Base-by-base conservation (phyloP, 140 eudicot species). In the Oenanthe javanica region DNA sequence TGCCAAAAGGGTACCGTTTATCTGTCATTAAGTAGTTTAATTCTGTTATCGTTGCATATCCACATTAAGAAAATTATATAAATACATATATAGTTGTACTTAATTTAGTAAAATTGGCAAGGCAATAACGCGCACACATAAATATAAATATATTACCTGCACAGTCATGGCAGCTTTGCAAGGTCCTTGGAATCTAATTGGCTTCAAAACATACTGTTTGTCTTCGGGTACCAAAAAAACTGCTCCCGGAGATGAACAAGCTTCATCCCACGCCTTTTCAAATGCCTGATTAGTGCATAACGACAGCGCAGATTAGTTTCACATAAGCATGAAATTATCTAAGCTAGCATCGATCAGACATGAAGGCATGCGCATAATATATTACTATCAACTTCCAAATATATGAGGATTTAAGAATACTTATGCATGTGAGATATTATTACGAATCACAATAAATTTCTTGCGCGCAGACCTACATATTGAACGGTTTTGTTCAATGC, bases 231-330 rank as follows among this genome's bases (percentile, higher is more conserved):
- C 96, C 79, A 81, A 75, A 63, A 93, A 85, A 31, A 79, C 64
- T 64, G 93, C 89, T 66, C 77, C 79, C 23, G 81, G 54, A 9
- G 98, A 88, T 71, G 92, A 84, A 86, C 98, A 93, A 40, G 97
- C 98, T 84, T 77, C 78, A 27, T 82, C 78, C 98, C 98, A 93
- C 27, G 98, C 97, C 75, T 83, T 82, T 80, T 84, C 9, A 85
- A 93, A 93, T 86, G 98, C 97, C 98, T 93, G 87, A 75, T 75
- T 0, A 75, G 1, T 36, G 2, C 21, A 42, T 72, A 72, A 72
- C 4, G n/a, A 31, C 3, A 71, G 21, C 15, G 7, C n/a, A 23
- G 13, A 5, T 31, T 5, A 71, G 21, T 57, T 57, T 6, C 64
- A 57, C 31, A 31, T 31, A 31, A 31, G 31, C 31, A 31, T 31